These are phyloP conservation scores for Candida ipomoeae DNA, from an alignment of 805 yeast genomes.

Conservation along the genomic window DNA sequence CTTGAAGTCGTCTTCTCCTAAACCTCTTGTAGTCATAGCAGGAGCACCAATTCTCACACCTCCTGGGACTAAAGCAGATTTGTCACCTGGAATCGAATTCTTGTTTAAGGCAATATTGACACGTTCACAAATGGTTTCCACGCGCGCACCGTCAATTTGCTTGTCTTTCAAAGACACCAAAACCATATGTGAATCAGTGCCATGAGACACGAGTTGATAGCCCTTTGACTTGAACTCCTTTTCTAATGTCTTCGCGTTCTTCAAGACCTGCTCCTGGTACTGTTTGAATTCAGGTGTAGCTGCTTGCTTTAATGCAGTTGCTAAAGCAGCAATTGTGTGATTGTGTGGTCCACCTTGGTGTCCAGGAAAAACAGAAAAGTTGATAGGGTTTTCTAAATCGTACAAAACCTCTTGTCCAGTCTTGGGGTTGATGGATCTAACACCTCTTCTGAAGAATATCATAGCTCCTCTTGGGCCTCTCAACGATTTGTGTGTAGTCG, in stretches of 20 bases:
- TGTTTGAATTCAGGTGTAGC: slow-evolving; percentile 83
- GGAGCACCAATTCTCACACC: slow-evolving; percentile 98
- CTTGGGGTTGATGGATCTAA: slow-evolving; percentile 74
- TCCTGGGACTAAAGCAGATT: slow-evolving; percentile 93
- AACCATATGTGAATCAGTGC: slow-evolving; percentile 97
- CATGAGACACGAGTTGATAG: slow-evolving; percentile 83
- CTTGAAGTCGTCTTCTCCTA: slow-evolving; percentile 80
- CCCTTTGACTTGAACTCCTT: slow-evolving; percentile 64
- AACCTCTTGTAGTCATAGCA: slow-evolving; percentile 97
- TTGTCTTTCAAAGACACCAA: slow-evolving; percentile 83
- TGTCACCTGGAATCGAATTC: slow-evolving; percentile 97
- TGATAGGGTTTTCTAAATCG: slow-evolving; percentile 91
- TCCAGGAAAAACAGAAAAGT: slow-evolving; percentile 98
- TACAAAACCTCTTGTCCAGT: slow-evolving; percentile 88
- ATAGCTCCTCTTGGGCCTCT: slow-evolving; percentile 99
- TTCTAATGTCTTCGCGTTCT: slow-evolving; percentile 85
- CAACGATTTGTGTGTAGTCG: slow-evolving; percentile 97
- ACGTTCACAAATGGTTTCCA: slow-evolving; percentile 91
- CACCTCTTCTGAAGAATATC: slow-evolving; percentile 97
- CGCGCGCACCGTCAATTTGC: slow-evolving; percentile 94
- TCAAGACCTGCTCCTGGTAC: slow-evolving; percentile 83
- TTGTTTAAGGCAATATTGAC: slow-evolving; percentile 94
- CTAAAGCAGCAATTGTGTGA: slow-evolving; percentile 96
- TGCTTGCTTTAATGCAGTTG: slow-evolving; percentile 95
- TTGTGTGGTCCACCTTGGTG: slow-evolving; percentile 99